Conservation (phyloP, 495 filamentous ascomycete species). For the Gamarada debralockiae region DNA sequence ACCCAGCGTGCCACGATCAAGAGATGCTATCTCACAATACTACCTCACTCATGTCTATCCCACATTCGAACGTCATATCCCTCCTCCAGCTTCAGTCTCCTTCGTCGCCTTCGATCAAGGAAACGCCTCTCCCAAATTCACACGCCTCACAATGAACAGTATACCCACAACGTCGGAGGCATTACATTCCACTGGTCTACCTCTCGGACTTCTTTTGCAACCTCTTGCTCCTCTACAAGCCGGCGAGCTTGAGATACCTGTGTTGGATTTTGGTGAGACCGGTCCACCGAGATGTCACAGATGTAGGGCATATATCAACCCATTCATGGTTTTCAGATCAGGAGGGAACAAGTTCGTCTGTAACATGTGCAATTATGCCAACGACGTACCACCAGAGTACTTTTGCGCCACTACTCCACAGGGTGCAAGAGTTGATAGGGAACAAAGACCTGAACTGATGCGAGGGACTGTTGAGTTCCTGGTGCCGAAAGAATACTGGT, state of each 20-base stretch:
- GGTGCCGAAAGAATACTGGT: constrained; percentile 98
- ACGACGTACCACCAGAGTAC: constrained; percentile 90
- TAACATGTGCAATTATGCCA: constrained; percentile 97
- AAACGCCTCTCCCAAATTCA: constrained; percentile 93
- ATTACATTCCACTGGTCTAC: constrained; percentile 71
- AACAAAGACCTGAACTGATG: constrained; percentile 84
- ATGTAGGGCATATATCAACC: constrained; percentile 97
- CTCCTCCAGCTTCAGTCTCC: constrained; percentile 84
- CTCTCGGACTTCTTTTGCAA: constrained; percentile 84
- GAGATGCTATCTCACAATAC: constrained; percentile 76
- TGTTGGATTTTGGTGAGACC: constrained; percentile 89
- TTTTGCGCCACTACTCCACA: constrained; percentile 87
- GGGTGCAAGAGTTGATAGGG: constrained; percentile 81
- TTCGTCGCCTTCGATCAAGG: constrained; percentile 94
- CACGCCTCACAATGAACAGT: constrained; percentile 85
- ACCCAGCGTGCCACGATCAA: constrained; percentile 82
- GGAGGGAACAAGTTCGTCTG: constrained; percentile 96
- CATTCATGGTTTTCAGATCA: constrained; percentile 94
- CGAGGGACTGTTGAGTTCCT: constrained; percentile 92
- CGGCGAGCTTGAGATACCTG: constrained; percentile 84
- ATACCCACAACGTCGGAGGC: constrained; percentile 83
- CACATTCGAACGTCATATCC: constrained; percentile 87
- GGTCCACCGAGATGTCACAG: constrained; percentile 91
- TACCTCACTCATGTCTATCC: constrained; percentile 87
- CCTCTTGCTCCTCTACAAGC: constrained; percentile 80